Base-by-base conservation (phyloP, 2,329 filamentous ascomycete species). In the Colletotrichum sp. region DNA sequence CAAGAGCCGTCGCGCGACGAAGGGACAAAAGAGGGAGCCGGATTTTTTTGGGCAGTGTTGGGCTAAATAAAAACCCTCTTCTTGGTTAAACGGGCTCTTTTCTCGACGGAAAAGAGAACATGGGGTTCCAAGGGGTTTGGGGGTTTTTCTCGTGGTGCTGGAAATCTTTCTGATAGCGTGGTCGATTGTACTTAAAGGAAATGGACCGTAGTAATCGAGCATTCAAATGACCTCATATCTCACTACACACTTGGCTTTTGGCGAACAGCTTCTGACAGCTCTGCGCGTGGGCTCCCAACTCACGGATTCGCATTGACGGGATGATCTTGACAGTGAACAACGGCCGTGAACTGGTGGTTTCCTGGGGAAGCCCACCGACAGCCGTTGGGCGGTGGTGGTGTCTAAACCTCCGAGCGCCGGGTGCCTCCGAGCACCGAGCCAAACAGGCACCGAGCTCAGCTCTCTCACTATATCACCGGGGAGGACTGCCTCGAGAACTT, bases 101-200 rank as follows among this genome's bases (percentile, higher is more conserved):
- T 6, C 26, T 28, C 26, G 30, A 34, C 12, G 16, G 36, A 34
- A 71, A 49, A 21, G 44, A 32, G 39, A 55, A 21, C 44, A 52
- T 52, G n/a, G 39, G 24, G 28, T 12, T 24, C 26, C n/a, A 39
- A n/a, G 24, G 30, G 12, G 24, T n/a, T 34, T 21, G 44, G n/a
- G 44, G n/a, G 0, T 49, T 21, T 52, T 4, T 21, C n/a, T 52
- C 21, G 21, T 16, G 36, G 64, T 52, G 69, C 28, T 66, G 69
- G 34, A 24, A 34, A 60, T 65, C 66, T 69, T 65, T 66, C 21
- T 66, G 65, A 65, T 65, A 64, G 59, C 70, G 70, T 52, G 65
- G 69, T 74, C 64, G 57, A 69, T 60, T 52, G 36, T 67, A 71
- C 68, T 71, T 64, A 5, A 26, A 74, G 49, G 70, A 72, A 60